Base-by-base conservation (phyloP, 139 green algal species). In the Chlorella sorokiniana region DNA sequence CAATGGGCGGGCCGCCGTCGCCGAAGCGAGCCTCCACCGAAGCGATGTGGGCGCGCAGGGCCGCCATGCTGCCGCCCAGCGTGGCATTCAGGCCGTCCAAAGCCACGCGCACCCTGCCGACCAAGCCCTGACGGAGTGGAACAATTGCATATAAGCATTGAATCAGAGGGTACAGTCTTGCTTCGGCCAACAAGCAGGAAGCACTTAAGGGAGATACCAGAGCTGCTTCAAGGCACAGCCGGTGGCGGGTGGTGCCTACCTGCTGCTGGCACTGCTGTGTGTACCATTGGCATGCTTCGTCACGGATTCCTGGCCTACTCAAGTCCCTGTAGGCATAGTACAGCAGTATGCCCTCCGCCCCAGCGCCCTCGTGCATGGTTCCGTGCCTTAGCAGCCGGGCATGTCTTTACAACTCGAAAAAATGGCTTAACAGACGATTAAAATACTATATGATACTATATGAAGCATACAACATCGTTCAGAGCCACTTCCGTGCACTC, bases 291-390 rank as follows among this genome's bases (percentile, higher is more conserved):
- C 61, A n/a, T 67, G 85, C 69, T 6, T 81, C 64, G 10, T 51
- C 54, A 56, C 79, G 69, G 56, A n/a, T 22, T 7, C 70, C 31
- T 31, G 40, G 45, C 31, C 72, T 45, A 1, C 45, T 38, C 25
- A 95, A 45, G 79, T 81, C 69, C 1, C 87, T 59, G 70, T 94
- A 94, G 52, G 87, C 86, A 84, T 94, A 94, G 79, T 94, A 94
- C 37, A 94, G 83, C 48, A 94, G 48, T 4, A 94, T 74, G 54
- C 79, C 90, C 5, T 77, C 33, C 65, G 10, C 40, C 2, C 3
- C 62, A 6, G 33, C 31, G 20, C 18, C 68, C n/a, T 6, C 61
- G n/a, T n/a, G n/a, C n/a, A 31, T 16, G n/a, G 25, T n/a, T n/a
- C n/a, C n/a, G n/a, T n/a, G n/a, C n/a, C n/a, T n/a, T n/a, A n/a